A percentile compares a stretch with the other conserved stretches of the same genome.
These are phyloP conservation scores for Amanita muscaria DNA, from an alignment of 768 basidiomycete genomes.

Conservation along the genomic window DNA sequence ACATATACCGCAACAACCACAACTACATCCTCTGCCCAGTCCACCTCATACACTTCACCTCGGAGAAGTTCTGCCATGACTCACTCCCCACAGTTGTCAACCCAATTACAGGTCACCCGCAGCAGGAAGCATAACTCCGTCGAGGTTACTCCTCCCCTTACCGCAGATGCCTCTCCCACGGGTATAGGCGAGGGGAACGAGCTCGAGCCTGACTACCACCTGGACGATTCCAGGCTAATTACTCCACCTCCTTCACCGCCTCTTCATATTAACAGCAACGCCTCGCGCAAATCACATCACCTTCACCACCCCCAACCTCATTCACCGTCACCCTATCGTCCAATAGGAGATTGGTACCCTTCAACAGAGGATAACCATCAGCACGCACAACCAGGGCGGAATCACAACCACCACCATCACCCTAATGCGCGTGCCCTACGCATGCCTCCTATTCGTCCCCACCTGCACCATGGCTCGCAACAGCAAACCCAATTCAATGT, in stretches of 20 bases:
- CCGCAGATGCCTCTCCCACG: slow-evolving; percentile 6
- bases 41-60: neutral
- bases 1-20: neutral
- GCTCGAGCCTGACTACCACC: slow-evolving; percentile 6
- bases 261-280: neutral
- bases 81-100: neutral
- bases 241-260: slow-evolving; percentile 3
- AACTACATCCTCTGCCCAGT: neutral
- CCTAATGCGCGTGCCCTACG: neutral
- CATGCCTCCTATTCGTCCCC: neutral
- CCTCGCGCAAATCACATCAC: slow-evolving; percentile 1
- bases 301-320: neutral
- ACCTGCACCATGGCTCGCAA: neutral
- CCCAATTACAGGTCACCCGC: neutral
- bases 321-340: slow-evolving; percentile 1
- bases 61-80: neutral
- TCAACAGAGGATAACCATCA: neutral
- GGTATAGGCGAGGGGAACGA: slow-evolving; percentile 4
- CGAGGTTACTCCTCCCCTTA: slow-evolving; percentile 4
- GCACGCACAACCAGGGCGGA: neutral
- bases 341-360: slow-evolving; percentile 5
- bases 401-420: neutral
- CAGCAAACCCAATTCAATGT: slow-evolving; percentile 19
- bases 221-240: slow-evolving; percentile 7
- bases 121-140: neutral